Base-by-base conservation (phyloP, 2,329 filamentous ascomycete genomes). In the Chalaropsis ovoidea region DNA sequence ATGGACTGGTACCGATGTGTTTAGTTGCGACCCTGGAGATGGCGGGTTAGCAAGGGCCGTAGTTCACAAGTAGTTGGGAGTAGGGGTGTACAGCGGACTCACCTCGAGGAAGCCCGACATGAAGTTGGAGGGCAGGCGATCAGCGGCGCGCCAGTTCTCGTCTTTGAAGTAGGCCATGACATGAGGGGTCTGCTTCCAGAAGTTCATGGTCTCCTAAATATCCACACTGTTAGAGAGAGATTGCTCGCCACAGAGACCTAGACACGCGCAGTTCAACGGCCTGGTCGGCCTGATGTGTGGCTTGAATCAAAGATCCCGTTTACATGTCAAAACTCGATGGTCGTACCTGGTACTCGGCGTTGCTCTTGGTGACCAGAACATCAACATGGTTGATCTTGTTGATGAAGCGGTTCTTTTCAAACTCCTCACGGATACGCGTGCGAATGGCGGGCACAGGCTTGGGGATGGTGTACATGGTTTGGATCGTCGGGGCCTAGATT, bases 161-260 rank as follows among this genome's bases (percentile, higher is more conserved):
- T 86, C 82, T 74, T 92, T 86, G 82, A 97, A 99, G 78, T 96
- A 99, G 72, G 94, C 91, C 83, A 99, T 90, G 71, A 99, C 83
- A 76, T 99, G 94, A 69, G 89, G 89, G 69, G 92, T 82, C 78
- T 99, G 94, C 79, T 96, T 96, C 94, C 94, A 99, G 82, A 89
- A 99, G 80, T 99, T 99, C 81, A 99, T 85, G 64, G 89, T 99
- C 82, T 99, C 94, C 92, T 96, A 71, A 66, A 63, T 47, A 64
- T 22, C 39, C 52, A 62, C 11, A 58, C 19, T 65, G 61, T 42
- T 52, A 42, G 43, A 24, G 19, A 24, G 47, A 61, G 24, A 61
- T 49, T 22, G 27, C 13, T 60, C 27, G 19, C 13, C 22, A 22
- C 22, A 7, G 3, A 42, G 6, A 19, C 17, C 31, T 52, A 63